phyloP scores from a whole-genome alignment of 1,139 yeast species.

The Nakaseomyces sp. region DNA sequence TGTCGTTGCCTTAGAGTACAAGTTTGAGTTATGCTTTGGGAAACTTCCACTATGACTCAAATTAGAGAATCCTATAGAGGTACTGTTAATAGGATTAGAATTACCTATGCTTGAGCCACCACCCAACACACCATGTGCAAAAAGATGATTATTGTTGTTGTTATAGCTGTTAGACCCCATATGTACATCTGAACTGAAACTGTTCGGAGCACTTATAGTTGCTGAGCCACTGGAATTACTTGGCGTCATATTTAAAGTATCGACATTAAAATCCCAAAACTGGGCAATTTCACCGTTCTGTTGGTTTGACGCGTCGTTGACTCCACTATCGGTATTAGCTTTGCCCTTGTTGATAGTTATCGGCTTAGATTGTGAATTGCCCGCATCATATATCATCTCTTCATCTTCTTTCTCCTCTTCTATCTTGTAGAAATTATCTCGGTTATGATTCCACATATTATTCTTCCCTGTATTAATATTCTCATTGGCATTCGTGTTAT shows the following conservation, averaged over 20 bases:
- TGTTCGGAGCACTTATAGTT: slow-evolving; percentile 31
- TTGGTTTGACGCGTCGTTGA: slow-evolving; percentile 16
- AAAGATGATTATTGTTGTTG: slow-evolving; percentile 6
- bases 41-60: neutral
- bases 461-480: neutral
- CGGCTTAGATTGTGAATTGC: slow-evolving; percentile 11
- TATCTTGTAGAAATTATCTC: slow-evolving; percentile 2
- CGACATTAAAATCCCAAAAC: slow-evolving; percentile 32
- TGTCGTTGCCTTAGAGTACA: slow-evolving; percentile 1
- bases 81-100: slow-evolving; percentile 2
- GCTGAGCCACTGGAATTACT: slow-evolving; percentile 30
- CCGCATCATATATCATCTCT: neutral
- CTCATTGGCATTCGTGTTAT: neutral
- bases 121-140: slow-evolving; percentile 5
- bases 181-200: slow-evolving; percentile 22
- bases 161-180: neutral
- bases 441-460: neutral
- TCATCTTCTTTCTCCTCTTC: slow-evolving; percentile 1
- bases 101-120: slow-evolving; percentile 2
- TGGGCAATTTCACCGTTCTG: slow-evolving; percentile 34
- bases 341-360: slow-evolving; percentile 17
- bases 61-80: neutral
- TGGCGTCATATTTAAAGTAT: slow-evolving; percentile 31
- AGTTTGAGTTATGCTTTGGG: slow-evolving; percentile 1
- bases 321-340: neutral